Evolutionary conservation across 306 rosid species (phyloP), one percentile per base, ranked within the genome.

Genomic region (Oemleria cerasiformis): DNA sequence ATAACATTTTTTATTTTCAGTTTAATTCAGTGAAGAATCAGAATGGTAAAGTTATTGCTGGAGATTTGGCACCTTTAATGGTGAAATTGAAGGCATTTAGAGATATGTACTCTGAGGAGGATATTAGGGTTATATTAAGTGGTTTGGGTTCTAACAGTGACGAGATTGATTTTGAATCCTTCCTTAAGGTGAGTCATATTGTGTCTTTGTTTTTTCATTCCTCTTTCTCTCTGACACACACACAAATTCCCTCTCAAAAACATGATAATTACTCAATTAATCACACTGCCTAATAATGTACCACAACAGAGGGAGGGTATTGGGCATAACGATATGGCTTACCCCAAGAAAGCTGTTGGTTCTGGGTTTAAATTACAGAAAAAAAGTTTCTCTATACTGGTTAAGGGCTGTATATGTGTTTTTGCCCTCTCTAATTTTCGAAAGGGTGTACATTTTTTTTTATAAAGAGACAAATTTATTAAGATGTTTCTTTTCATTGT

Each of bases 101-200:
- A 65, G 96, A 88, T 62, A 74, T 73, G 80, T 87, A 82, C 23
- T 68, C 36, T 17, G 96, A 86, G 73, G 88, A 84, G 77, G 96
- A 95, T 84, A 86, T 95, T 79, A 78, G 60, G 81, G 78, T 68
- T 43, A 74, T 88, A 58, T 78, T 95, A 73, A 79, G 84, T 51
- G 96, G 90, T n/a, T 65, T 81, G 66, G 87, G 78, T 73, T 83
- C 84, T 50, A 83, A 85, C 53, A 77, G 79, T n/a, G 48, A 72
- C 13, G 97, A 91, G 43, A 82, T 89, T 73, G 96, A 89, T 83
- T 95, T 95, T 72, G 99, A 95, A 84, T 77, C 83, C 80, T 95
- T 95, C 81, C 92, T 91, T 54, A 86, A 82, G 86, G 99, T 84
- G 57, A 86, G 91, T 74, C 63, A 42, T 63, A 45, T 25, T 67